Evolutionary conservation across 2,329 filamentous ascomycete species (phyloP), one percentile per base, ranked within the genome.

Genomic region (Keithomyces neogunnii): DNA sequence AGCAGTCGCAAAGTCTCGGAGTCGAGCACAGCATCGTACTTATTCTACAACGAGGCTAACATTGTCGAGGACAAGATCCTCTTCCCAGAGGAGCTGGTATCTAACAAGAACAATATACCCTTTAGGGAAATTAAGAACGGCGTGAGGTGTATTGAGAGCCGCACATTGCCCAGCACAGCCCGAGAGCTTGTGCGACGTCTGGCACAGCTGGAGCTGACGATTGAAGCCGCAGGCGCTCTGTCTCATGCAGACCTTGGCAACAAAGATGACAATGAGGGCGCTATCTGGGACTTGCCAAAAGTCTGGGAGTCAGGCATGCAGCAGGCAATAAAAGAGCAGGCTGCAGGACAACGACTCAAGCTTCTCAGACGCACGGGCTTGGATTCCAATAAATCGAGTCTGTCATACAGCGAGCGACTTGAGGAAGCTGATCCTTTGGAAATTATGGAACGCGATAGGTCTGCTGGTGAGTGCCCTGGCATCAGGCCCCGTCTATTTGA

Each of bases 11-110:
- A 19, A 7, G 40, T 45, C 1, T 8, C 30, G 1, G 59, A 58
- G 0, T 1, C 56, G 8, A 45, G 42, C 4, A 9, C 31, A 3
- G 50, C 47, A 0, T 52, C 52, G 1, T 63, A 63, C 45, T 48
- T 59, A 46, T 64, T 63, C 49, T 64, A 64, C 45, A 64, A 57
- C 49, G 44, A 59, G 5, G 59, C 51, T 9, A 60, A 62, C 19
- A 45, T 44, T 2, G 52, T 43, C 3, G 61, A 64, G 40, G 62
- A 64, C 7, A 49, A 42, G 2, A 45, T 64, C 5, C 33, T 64
- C 11, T 64, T 64, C 8, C 60, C 61, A 0, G 57, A 63, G 4
- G 62, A 64, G 30, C 28, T 55, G 0, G 43, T 5, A 3, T 51
- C 54, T 1, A 45, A 54, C 1, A 60, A 45, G 13, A 40, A 55